phyloP scores from a whole-genome alignment of 2,329 filamentous ascomycete genomes.

The Davidsoniella australis region DNA sequence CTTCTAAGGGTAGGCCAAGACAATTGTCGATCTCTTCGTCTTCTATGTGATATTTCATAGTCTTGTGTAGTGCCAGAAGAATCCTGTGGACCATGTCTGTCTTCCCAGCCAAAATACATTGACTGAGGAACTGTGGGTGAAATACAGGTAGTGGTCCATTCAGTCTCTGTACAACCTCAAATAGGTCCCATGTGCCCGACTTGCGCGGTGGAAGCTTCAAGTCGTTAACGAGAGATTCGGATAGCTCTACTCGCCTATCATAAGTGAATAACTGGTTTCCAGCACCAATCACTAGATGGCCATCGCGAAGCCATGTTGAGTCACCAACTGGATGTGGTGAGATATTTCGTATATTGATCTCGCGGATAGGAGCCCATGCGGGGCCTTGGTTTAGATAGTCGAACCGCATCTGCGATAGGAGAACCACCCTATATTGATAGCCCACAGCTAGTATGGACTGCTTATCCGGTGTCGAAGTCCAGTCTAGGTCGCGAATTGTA shows the following conservation, averaged over 20 bases:
- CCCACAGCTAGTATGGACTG: constrained; percentile 87
- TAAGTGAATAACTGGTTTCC: constrained; percentile 85
- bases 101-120: constrained; percentile 74
- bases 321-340: constrained; percentile 86
- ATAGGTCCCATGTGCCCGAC: constrained; percentile 48
- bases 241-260: constrained; percentile 53
- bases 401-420: constrained; percentile 76
- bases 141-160: constrained; percentile 82
- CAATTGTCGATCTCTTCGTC: constrained; percentile 69
- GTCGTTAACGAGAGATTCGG: constrained; percentile 39
- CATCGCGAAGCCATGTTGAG: constrained; percentile 76
- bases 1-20: constrained; percentile 45
- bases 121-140: constrained; percentile 77
- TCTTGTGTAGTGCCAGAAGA: constrained; percentile 53
- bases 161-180: constrained; percentile 63
- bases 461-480: constrained; percentile 79
- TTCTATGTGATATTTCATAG: constrained; percentile 66
- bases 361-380: constrained; percentile 74
- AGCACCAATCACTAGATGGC: constrained; percentile 70
- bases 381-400: constrained; percentile 78
- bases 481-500: constrained; percentile 72
- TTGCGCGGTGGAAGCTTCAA: constrained; percentile 31
- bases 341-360: constrained; percentile 63
- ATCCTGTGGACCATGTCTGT: constrained; percentile 52
- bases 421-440: constrained; percentile 67